Conservation (phyloP, 108 stramenopile genomes). For the Nannochloropsis salina region DNA sequence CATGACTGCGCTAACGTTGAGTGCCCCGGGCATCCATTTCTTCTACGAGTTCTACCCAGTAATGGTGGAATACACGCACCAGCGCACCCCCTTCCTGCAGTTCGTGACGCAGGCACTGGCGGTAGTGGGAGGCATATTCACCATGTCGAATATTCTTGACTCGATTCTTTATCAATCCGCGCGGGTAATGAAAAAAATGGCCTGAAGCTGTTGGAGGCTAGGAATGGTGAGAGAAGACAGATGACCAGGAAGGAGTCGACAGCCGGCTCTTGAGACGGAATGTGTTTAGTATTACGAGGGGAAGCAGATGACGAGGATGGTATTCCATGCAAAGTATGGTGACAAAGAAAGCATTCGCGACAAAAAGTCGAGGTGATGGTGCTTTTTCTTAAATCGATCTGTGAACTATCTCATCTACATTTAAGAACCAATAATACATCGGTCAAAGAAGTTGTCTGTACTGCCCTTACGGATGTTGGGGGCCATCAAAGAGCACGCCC, state of each 20-base stretch:
- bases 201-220: not conserved
- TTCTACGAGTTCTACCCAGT: constrained; percentile 37
- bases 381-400: too few species aligned
- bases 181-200: constrained; percentile 10
- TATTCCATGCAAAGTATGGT: too few species aligned
- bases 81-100: constrained; percentile 32
- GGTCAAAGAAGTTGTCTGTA: too few species aligned
- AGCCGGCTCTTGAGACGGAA: too few species aligned
- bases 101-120: constrained; percentile 40
- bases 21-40: constrained; percentile 25
- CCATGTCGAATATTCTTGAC: constrained; percentile 37
- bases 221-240: too few species aligned
- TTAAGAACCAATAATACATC: too few species aligned
- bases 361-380: too few species aligned
- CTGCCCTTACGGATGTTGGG: not conserved
- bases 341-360: too few species aligned
- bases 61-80: constrained; percentile 38
- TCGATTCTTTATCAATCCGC: constrained; percentile 18
- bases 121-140: constrained; percentile 37
- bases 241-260: too few species aligned
- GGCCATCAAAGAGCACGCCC: not conserved
- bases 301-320: too few species aligned
- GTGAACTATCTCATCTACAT: too few species aligned
- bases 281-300: too few species aligned
- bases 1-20: constrained; percentile 14